Evolutionary conservation across 179 eudicot genomes (phyloP).

Genomic region (Carnegiea gigantea): DNA sequence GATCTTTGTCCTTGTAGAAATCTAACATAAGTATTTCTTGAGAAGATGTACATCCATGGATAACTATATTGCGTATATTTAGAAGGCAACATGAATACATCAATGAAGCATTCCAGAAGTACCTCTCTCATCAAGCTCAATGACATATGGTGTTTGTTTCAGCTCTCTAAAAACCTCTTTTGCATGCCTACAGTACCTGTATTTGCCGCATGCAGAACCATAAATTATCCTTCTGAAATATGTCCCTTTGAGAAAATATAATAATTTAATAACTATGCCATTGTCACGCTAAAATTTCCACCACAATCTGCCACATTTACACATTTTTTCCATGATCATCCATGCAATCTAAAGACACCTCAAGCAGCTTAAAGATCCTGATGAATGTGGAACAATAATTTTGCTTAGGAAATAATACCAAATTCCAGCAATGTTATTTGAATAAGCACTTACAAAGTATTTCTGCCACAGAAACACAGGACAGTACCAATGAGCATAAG

Average conservation of each 20-base stretch:
- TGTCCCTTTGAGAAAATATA: neutral
- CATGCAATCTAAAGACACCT: neutral
- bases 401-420: too few relatives aligned
- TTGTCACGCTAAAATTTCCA: too few relatives aligned
- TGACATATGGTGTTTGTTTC: slow-evolving; percentile 67
- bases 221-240: neutral
- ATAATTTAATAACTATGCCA: neutral
- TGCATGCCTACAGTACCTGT: slow-evolving; percentile 88
- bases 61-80: neutral
- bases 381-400: neutral
- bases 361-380: neutral
- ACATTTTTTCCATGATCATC: neutral
- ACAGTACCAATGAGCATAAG: too few relatives aligned
- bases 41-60: neutral
- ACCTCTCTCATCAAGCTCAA: slow-evolving; percentile 98
- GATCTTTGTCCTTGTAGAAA: neutral
- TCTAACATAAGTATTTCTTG: neutral
- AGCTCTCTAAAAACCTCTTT: slow-evolving; percentile 79
- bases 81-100: neutral
- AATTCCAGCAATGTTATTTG: too few relatives aligned
- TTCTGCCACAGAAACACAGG: too few relatives aligned
- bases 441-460: too few relatives aligned
- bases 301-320: neutral
- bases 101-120: neutral
- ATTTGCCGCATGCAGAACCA: slow-evolving; percentile 7